Conservation (phyloP, 225 moss, liverwort and hornwort species). For the Thuidium tamariscinum region DNA sequence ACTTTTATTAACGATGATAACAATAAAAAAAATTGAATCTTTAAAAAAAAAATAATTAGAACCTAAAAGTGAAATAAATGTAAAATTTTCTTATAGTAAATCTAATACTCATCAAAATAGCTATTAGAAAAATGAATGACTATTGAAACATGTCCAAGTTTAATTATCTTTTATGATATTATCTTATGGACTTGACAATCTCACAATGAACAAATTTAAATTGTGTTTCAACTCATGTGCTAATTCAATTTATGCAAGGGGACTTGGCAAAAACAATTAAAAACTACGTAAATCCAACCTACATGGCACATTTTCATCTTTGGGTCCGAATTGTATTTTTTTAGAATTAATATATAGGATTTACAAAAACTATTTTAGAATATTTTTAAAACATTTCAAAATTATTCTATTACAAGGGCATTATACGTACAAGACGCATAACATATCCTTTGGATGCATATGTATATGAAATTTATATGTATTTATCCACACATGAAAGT, state of each 20-base stretch:
- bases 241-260: background rate
- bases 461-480: background rate
- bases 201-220: background rate
- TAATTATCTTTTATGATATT: background rate
- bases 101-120: background rate
- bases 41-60: too few relatives aligned
- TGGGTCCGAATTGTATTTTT: rapidly evolving
- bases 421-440: background rate
- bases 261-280: rapidly evolving
- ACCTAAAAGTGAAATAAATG: background rate
- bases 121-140: background rate
- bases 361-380: background rate
- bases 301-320: too few relatives aligned
- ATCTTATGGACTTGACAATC: rapidly evolving
- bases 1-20: too few relatives aligned
- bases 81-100: background rate
- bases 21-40: background rate
- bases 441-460: rapidly evolving
- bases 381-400: background rate
- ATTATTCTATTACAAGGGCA: rapidly evolving
- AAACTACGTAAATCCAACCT: rapidly evolving
- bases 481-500: rapidly evolving
- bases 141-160: background rate
- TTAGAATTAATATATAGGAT: background rate
- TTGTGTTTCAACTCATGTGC: background rate